phyloP scores from a whole-genome alignment of 2,329 filamentous ascomycete genomes.

The Phialophora tarda region DNA sequence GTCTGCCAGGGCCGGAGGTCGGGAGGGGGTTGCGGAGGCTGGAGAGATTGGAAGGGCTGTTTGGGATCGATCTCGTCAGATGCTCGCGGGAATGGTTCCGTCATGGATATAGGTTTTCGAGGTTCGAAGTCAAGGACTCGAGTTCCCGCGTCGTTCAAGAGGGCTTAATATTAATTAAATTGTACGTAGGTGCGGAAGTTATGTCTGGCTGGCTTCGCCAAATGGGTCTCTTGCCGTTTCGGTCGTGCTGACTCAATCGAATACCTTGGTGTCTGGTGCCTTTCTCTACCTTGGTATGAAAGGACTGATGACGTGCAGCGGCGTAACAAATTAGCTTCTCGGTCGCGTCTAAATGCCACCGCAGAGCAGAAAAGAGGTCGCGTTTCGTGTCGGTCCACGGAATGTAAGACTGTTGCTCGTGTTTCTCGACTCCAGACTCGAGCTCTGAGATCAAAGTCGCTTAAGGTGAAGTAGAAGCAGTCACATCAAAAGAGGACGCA shows the following conservation, averaged over 20 bases:
- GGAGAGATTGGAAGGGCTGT: background rate
- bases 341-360: background rate
- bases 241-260: background rate
- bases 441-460: background rate
- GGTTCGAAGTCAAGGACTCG: background rate
- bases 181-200: background rate
- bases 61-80: background rate
- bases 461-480: background rate
- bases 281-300: background rate
- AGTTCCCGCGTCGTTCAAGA: background rate
- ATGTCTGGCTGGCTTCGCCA: background rate
- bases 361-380: background rate
- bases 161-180: background rate
- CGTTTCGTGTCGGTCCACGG: background rate
- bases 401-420: background rate
- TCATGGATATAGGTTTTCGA: background rate
- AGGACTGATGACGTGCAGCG: background rate
- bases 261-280: background rate
- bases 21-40: background rate
- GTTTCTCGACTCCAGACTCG: background rate
- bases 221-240: background rate
- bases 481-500: background rate
- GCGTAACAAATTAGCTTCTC: background rate
- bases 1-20: conserved; percentile 4
- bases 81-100: conserved; percentile 5